Evolutionary conservation across 768 basidiomycete species (phyloP).

Genomic region (Lactarius vividus): DNA sequence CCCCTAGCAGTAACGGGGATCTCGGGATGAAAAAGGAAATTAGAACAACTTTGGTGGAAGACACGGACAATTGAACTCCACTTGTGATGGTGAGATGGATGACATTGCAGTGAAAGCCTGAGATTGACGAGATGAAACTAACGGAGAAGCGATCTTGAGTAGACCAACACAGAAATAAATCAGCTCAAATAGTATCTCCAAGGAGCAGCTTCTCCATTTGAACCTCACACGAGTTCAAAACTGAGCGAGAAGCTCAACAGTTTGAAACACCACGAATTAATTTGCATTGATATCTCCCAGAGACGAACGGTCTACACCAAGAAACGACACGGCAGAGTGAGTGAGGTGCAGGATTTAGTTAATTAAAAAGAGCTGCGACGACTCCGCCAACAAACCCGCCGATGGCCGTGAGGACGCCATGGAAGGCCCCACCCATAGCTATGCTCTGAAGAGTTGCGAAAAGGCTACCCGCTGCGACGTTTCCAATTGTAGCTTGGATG

Average conservation of each 20-base stretch:
- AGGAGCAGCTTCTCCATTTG: background rate
- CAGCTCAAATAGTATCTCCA: background rate
- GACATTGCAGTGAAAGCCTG: background rate
- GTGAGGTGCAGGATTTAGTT: no score
- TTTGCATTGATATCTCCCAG: background rate
- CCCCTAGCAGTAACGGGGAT: background rate
- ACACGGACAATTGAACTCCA: background rate
- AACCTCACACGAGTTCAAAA: background rate
- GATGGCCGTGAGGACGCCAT: background rate
- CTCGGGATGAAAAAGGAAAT: background rate
- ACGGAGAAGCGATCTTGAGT: background rate
- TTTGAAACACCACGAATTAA: background rate
- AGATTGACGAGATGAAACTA: background rate
- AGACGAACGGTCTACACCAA: background rate
- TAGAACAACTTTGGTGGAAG: background rate
- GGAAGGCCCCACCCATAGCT: constrained; percentile 20
- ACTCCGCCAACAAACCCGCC: background rate
- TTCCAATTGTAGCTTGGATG: constrained; percentile 31
- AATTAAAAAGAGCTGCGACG: no score
- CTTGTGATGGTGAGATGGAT: no score
- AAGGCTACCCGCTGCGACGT: constrained; percentile 28
- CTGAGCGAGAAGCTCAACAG: no score
- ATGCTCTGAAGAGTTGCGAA: constrained; percentile 25
- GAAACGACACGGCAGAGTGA: background rate
- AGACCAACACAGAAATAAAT: background rate